phyloP scores from a whole-genome alignment of 208 protist genomes.

The Trypanosomatidae sp. region DNA sequence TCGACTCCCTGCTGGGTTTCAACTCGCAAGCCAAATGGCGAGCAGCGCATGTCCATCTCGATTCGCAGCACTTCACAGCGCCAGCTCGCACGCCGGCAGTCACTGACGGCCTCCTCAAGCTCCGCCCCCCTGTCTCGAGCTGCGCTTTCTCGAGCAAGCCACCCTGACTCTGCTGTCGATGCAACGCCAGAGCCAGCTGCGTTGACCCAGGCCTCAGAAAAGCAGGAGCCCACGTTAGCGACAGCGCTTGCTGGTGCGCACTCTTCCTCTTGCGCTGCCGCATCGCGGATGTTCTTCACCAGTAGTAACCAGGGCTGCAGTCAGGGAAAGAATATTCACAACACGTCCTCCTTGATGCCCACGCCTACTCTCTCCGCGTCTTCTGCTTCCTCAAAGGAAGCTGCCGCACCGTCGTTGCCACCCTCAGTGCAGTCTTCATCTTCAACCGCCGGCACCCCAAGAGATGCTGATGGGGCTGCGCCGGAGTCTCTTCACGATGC shows the following conservation, averaged over 20 bases:
- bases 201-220: neutral
- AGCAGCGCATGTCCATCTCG: slow-evolving; percentile 63
- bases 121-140: no score
- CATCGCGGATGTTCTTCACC: neutral
- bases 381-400: neutral
- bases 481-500: neutral
- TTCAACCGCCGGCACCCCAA: neutral
- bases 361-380: neutral
- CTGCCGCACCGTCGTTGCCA: neutral
- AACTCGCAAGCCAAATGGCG: slow-evolving; percentile 19
- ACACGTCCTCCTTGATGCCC: neutral
- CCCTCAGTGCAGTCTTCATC: neutral
- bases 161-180: neutral
- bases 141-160: neutral
- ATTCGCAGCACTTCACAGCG: slow-evolving; percentile 50
- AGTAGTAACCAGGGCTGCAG: neutral
- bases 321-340: neutral
- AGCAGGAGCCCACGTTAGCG: neutral
- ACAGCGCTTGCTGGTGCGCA: neutral
- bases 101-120: neutral
- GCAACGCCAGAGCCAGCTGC: neutral
- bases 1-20: slow-evolving; percentile 17
- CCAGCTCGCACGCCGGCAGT: slow-evolving; percentile 15
- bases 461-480: neutral
- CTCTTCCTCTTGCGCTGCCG: neutral